Base-by-base conservation (phyloP, 1,139 yeast species). In the Taphrina communis region DNA sequence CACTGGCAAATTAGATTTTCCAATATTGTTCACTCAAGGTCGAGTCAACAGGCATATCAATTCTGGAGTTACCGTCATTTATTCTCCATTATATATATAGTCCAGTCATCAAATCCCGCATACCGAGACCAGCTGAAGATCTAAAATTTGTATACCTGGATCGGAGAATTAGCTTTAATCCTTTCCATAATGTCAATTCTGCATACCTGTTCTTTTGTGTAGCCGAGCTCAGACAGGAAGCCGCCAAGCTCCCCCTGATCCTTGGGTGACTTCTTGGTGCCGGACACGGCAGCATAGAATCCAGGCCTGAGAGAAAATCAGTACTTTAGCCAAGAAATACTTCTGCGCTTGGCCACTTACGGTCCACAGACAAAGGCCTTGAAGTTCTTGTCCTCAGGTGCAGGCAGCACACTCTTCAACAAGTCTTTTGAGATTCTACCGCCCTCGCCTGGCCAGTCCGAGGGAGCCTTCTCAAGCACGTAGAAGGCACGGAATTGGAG, bases 191-290 rank as follows among this genome's bases (percentile, higher is more conserved):
- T 21, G 11, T 6, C 11, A 14, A 31, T 6, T 38, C 25, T 31
- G 42, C 60, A 9, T 31, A 94, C 98, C 76, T 90, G 87, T 71
- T 89, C 93, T 82, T 90, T 88, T 79, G 85, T 81, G 86, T 85
- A 93, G 70, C 97, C 97, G 75, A 95, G 85, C 56, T 94, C 97
- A 76, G 86, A 86, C 78, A 95, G 86, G 68, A 86, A 85, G 76
- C 99, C 99, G 51, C 87, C 82, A 71, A 95, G 85, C 80, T 90
- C 97, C 80, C 99, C 99, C 82, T 94, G 99, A 77, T 93, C 98
- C 70, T 88, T 77, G 75, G 97, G 96, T 68, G 96, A 87, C 60
- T 81, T 83, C 85, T 94, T 94, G 75, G 80, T 79, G 77, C 99
- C 99, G 53, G 97, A 91, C 74, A 92, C 78, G 74, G 97, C 89